Percentiles rank a stretch among this genome's conserved stretches.
These are phyloP conservation scores for Oryza punctata DNA, from an alignment of 176 grass and related monocot genomes.

Conservation along the genomic window DNA sequence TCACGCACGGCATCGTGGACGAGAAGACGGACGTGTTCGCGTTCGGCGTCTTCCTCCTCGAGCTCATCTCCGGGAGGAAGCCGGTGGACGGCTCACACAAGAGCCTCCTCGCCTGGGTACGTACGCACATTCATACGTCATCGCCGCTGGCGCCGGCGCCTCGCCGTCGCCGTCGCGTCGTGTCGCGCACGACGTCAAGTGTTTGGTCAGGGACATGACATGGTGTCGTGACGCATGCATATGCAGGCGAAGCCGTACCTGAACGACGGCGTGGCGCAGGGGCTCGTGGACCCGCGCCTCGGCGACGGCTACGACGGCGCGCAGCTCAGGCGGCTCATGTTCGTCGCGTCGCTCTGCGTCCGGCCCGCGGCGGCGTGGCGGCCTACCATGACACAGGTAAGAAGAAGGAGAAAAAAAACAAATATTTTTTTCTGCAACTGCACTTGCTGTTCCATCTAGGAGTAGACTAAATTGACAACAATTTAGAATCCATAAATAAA, in stretches of 20 bases:
- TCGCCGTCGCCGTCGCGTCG: too few relatives aligned
- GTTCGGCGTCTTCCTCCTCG: conserved; percentile 93
- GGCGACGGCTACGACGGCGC: conserved; percentile 70
- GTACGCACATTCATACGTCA: too few relatives aligned
- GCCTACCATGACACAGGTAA: conserved; percentile 93
- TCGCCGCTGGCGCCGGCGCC: too few relatives aligned
- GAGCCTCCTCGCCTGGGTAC: conserved; percentile 86
- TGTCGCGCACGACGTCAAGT: neutral
- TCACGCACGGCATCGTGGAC: conserved; percentile 89
- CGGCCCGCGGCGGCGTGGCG: conserved; percentile 63
- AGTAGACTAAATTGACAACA: neutral
- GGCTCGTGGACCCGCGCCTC: conserved; percentile 71
- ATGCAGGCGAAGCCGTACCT: conserved; percentile 89
- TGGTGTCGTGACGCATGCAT: neutral
- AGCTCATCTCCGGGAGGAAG: conserved; percentile 86
- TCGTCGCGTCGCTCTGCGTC: conserved; percentile 85
- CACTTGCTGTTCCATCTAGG: neutral
- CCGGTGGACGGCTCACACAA: conserved; percentile 89
- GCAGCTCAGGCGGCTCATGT: conserved; percentile 76
- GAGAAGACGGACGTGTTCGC: conserved; percentile 98
- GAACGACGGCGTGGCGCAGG: conserved; percentile 65
- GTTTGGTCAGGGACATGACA: neutral
- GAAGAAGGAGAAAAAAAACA: neutral
- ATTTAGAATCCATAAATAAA: neutral
- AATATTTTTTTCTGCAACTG: neutral